Conservation (phyloP, 306 rosid species). For the Pachyrhizus erosus region DNA sequence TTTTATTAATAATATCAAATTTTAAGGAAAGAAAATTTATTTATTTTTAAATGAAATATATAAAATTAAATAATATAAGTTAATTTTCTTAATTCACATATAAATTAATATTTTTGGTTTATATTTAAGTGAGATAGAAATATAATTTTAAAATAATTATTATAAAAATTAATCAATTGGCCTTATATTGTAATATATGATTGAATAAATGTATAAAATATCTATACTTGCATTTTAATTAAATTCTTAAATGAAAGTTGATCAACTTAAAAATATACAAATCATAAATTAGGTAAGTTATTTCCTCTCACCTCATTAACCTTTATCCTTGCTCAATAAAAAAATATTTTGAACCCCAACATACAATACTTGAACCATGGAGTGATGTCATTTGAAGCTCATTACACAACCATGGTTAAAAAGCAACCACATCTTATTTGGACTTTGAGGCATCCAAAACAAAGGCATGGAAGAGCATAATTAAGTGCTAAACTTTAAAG, state of each 20-base stretch:
- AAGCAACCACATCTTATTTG: conserved; percentile 30
- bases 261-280: not conserved
- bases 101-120: not conserved
- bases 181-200: not conserved
- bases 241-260: not conserved
- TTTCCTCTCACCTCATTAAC: not conserved
- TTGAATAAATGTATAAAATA: not conserved
- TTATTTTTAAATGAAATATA: too few species aligned
- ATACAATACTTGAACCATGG: too few species aligned
- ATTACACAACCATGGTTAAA: conserved; percentile 45
- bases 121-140: not conserved
- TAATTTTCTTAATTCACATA: too few species aligned
- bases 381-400: too few species aligned
- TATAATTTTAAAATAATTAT: not conserved
- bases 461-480: conserved; percentile 5
- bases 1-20: too few species aligned
- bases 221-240: not conserved
- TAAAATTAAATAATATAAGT: not conserved
- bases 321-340: not conserved
- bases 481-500: conserved; percentile 24
- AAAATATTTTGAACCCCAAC: not conserved
- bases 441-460: conserved; percentile 24
- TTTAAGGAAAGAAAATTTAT: too few species aligned
- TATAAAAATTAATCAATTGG: not conserved
- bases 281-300: not conserved